A percentile compares a stretch with the other conserved stretches of the same genome.
These are phyloP conservation scores for Endocalyx cinctus DNA, from an alignment of 2,329 filamentous ascomycete genomes.

Conservation along the genomic window DNA sequence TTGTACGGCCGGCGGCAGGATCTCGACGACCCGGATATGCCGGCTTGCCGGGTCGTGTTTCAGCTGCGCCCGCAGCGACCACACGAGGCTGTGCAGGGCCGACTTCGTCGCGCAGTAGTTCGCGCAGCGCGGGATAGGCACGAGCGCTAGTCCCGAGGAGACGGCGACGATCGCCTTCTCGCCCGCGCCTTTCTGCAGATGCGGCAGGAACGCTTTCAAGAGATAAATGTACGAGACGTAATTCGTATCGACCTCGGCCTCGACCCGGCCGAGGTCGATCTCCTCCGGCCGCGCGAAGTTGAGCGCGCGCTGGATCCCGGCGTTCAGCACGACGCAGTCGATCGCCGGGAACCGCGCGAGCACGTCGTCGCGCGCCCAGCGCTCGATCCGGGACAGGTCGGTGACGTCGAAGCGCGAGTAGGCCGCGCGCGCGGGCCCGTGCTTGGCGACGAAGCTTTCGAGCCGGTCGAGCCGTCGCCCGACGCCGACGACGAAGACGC, in stretches of 20 bases:
- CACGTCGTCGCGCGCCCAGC: slow-evolving; percentile 35
- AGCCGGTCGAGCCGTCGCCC: slow-evolving; percentile 51
- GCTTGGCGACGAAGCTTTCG: slow-evolving; percentile 42
- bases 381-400: slow-evolving; percentile 32
- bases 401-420: slow-evolving; percentile 40
- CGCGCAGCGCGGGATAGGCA: slow-evolving; percentile 40
- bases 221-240: slow-evolving; percentile 42
- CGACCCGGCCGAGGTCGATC: slow-evolving; percentile 32
- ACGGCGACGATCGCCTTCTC: slow-evolving; percentile 27
- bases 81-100: slow-evolving; percentile 43
- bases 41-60: slow-evolving; percentile 16
- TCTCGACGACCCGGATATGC: slow-evolving; percentile 39
- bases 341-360: slow-evolving; percentile 48
- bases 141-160: slow-evolving; percentile 40
- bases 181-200: slow-evolving; percentile 26
- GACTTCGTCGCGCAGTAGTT: slow-evolving; percentile 52
- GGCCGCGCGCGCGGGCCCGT: slow-evolving; percentile 39
- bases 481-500: slow-evolving; percentile 49
- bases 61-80: slow-evolving; percentile 41
- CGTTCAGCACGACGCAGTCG: slow-evolving; percentile 54
- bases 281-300: slow-evolving; percentile 39
- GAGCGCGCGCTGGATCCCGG: slow-evolving; percentile 46
- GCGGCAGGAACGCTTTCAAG: slow-evolving; percentile 41
- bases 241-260: slow-evolving; percentile 42
- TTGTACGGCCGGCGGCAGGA: slow-evolving; percentile 41